Evolutionary conservation across 306 rosid genomes (phyloP).

Genomic region (Herpetospermum pedunculosum): DNA sequence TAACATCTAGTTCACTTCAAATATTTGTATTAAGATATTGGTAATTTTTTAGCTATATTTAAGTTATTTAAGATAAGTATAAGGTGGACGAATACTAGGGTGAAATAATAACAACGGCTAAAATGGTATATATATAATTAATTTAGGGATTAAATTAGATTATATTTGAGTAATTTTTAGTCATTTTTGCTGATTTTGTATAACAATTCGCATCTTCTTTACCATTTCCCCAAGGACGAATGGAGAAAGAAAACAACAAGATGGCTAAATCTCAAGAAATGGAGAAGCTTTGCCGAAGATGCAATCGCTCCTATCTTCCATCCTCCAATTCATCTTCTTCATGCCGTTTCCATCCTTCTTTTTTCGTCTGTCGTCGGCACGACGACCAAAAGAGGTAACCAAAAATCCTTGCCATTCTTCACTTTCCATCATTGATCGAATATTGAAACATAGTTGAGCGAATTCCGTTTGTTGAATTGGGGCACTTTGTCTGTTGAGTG

Average conservation of each 20-base stretch:
- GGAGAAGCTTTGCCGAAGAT: constrained; percentile 49
- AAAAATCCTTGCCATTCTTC: background rate
- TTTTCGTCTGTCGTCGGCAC: constrained; percentile 95
- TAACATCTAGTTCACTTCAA: too few species aligned
- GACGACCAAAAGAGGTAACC: constrained; percentile 75
- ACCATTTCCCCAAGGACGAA: too few species aligned
- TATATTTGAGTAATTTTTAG: too few species aligned
- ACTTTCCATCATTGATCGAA: background rate
- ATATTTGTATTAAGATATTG: too few species aligned
- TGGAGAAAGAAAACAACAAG: constrained; percentile 9
- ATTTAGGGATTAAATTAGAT: too few species aligned
- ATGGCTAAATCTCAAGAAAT: background rate
- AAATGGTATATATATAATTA: too few species aligned
- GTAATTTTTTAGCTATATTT: too few species aligned
- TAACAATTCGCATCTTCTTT: too few species aligned
- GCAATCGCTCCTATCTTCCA: constrained; percentile 30
- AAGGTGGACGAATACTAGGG: too few species aligned
- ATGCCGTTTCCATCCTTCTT: constrained; percentile 80
- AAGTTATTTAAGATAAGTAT: too few species aligned
- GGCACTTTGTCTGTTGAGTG: background rate
- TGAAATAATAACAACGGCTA: too few species aligned
- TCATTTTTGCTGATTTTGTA: too few species aligned
- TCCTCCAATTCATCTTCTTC: constrained; percentile 40
- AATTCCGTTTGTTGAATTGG: background rate
- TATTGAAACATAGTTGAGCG: background rate